A percentile compares a stretch with the other conserved stretches of the same genome.
Conservation (phyloP, 2,329 filamentous ascomycete species). For the Dothideomycetidae sp. region DNA sequence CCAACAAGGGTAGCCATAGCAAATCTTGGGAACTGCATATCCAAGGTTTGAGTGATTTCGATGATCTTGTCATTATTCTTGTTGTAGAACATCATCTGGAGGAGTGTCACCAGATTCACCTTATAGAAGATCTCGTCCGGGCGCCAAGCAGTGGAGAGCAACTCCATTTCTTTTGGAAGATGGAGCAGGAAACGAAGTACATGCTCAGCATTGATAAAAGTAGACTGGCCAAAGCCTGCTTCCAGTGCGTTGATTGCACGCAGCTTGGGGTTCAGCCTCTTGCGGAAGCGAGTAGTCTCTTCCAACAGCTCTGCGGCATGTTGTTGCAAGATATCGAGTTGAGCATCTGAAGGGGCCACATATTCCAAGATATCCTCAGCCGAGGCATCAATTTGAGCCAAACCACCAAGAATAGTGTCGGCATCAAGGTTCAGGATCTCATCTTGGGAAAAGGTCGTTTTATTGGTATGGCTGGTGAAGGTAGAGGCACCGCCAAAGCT, state of each 20-base stretch:
- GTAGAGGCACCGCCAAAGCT: constrained; percentile 20
- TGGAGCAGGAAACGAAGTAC: constrained; percentile 28
- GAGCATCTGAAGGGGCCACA: constrained; percentile 18
- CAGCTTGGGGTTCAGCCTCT: constrained; percentile 25
- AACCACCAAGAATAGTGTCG: constrained; percentile 27
- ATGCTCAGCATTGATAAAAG: constrained; percentile 28
- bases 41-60: constrained; percentile 21
- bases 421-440: constrained; percentile 29
- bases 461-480: constrained; percentile 34
- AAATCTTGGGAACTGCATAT: constrained; percentile 22
- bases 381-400: constrained; percentile 24
- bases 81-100: constrained; percentile 24
- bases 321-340: constrained; percentile 15
- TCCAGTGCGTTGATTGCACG: constrained; percentile 22
- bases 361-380: constrained; percentile 18
- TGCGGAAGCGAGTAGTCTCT: constrained; percentile 26
- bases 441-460: constrained; percentile 31
- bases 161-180: constrained; percentile 15
- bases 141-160: constrained; percentile 20
- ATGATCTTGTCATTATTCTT: constrained; percentile 18
- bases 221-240: constrained; percentile 24
- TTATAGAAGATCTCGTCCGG: constrained; percentile 30
- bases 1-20: constrained; percentile 19
- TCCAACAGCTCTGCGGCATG: constrained; percentile 18
- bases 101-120: constrained; percentile 31